Conservation (phyloP, 768 basidiomycete genomes). For the Pleurotus tuoliensis region DNA sequence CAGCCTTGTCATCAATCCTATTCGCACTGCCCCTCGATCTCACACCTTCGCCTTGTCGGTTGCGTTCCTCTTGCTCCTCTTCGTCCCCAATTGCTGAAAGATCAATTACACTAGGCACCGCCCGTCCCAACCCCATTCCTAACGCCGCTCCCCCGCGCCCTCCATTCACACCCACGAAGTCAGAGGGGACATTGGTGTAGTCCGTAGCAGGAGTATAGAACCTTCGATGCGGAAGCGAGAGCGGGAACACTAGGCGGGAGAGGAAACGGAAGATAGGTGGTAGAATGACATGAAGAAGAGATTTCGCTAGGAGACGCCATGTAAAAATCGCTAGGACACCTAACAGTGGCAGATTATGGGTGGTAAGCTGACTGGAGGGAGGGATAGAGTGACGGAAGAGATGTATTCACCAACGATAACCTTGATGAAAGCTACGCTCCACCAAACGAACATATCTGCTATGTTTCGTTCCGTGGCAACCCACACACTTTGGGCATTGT, state of each 20-base stretch:
- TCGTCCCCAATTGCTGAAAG: conserved; percentile 49
- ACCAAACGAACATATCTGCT: conserved; percentile 41
- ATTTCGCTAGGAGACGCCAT: conserved; percentile 89
- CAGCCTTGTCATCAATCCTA: not conserved
- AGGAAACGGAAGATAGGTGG: conserved; percentile 83
- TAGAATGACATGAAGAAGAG: conserved; percentile 63
- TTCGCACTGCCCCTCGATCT: conserved; percentile 3
- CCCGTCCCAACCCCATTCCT: conserved; percentile 44
- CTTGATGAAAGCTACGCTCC: conserved; percentile 42
- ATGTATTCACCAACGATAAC: conserved; percentile 36
- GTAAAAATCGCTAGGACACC: conserved; percentile 78
- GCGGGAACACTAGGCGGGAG: conserved; percentile 38
- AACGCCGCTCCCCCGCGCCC: conserved; percentile 12
- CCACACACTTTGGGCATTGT: conserved; percentile 25
- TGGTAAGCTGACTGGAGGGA: not conserved
- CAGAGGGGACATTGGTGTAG: conserved; percentile 64
- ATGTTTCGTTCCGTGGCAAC: conserved; percentile 30
- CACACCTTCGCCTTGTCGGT: conserved; percentile 3
- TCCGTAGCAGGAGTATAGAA: conserved; percentile 93
- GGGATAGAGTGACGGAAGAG: not conserved
- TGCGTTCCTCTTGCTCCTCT: conserved; percentile 37
- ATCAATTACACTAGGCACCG: conserved; percentile 86
- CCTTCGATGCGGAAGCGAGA: conserved; percentile 75
- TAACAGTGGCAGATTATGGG: conserved; percentile 15
- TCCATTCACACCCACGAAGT: conserved; percentile 35